Base-by-base conservation (phyloP, 495 filamentous ascomycete species). In the Penicillium daleae region DNA sequence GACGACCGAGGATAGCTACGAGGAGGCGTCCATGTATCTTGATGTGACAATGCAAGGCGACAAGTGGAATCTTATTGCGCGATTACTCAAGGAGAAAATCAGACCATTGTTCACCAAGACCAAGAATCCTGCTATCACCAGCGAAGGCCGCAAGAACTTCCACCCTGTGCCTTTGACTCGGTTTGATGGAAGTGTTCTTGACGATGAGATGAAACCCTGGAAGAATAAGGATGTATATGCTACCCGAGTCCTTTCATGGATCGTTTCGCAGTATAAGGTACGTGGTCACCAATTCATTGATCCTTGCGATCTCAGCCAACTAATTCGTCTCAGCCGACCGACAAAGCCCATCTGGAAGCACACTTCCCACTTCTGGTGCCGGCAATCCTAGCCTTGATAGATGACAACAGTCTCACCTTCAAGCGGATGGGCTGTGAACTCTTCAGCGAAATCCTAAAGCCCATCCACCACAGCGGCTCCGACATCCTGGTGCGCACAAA, bases 321-420 rank as follows among this genome's bases (percentile, higher is more conserved):
- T 69, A 54, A 70, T 44, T 33, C 9, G 17, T 19, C 27, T 42
- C 35, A 78, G 77, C 21, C 71, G 7, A 58, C 66, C 12, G 67
- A 76, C 31, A 65, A 66, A 33, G 39, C 39, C 8, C 59, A 71
- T n/a, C 70, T 85, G 4, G 79, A 84, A 64, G 59, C 65, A 6
- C 80, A 90, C 60, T 97, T 93, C 87, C 87, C 85, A 0, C 83
- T 96, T n/a, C 84, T 91, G 44, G 82, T 94, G n/a, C 95, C 95
- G 1, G 90, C 91, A 1, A 78, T 97, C 0, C 83, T 99, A 3
- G 85, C 89, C 4, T 79, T 98, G 2, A 80, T 92, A 55, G 95
- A 98, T 71, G 90, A 93, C 69, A 70, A 79, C 15, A 76, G 81
- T 48, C 74, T 83, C 1, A 44, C 72, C 0, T 77, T 87, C 67